These are phyloP conservation scores for Trichosanthes cucumerina DNA, from an alignment of 306 rosid genomes.

Conservation along the genomic window DNA sequence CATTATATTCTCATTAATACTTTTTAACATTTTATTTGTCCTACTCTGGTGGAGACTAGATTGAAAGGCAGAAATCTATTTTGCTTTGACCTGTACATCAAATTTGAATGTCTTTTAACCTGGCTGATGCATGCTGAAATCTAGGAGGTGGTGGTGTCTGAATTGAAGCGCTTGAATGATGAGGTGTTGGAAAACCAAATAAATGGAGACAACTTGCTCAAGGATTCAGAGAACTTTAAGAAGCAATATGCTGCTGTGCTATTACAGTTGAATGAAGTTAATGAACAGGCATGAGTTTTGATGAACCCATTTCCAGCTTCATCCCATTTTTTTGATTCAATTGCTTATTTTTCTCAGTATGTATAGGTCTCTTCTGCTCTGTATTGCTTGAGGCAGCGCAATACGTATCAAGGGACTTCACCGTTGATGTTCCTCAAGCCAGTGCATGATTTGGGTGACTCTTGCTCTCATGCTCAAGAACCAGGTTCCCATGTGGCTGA, in stretches of 20 bases:
- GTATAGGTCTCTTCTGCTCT: constrained; percentile 76
- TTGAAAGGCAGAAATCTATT: not conserved
- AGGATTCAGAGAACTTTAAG: constrained; percentile 67
- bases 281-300: constrained; percentile 54
- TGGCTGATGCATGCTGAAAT: not conserved
- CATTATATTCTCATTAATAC: not conserved
- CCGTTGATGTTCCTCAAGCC: constrained; percentile 39
- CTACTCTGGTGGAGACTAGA: not conserved
- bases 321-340: constrained; percentile 9
- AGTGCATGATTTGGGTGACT: constrained; percentile 35
- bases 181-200: constrained; percentile 56
- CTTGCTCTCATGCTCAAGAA: constrained; percentile 47
- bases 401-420: constrained; percentile 63
- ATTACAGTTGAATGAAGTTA: constrained; percentile 66
- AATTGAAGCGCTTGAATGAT: constrained; percentile 72
- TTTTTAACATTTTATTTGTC: not conserved
- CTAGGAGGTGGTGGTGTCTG: constrained; percentile 72
- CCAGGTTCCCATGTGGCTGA: constrained; percentile 58
- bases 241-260: constrained; percentile 80
- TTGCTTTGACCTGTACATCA: not conserved
- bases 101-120: not conserved
- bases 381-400: constrained; percentile 72
- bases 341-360: constrained; percentile 17
- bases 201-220: constrained; percentile 45
- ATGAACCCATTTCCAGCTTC: constrained; percentile 13